phyloP scores from a whole-genome alignment of 2,329 filamentous ascomycete species.

The Rutstroemia sp. region DNA sequence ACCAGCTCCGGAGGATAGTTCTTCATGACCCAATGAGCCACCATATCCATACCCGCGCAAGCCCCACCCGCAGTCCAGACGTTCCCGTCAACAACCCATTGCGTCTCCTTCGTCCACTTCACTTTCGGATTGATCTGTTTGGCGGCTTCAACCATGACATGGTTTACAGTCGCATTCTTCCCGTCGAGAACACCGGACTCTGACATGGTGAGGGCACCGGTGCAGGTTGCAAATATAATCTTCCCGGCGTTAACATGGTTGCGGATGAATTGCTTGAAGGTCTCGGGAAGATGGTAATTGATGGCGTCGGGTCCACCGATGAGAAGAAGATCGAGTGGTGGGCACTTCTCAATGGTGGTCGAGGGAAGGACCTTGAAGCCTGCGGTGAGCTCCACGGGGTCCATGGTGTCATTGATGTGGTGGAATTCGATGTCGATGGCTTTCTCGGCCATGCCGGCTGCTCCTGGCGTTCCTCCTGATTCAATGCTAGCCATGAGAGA shows the following conservation, averaged over 20 bases:
- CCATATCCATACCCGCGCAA: constrained; percentile 36
- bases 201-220: constrained; percentile 30
- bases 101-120: constrained; percentile 35
- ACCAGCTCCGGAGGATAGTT: constrained; percentile 20
- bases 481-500: background rate
- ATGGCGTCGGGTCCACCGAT: constrained; percentile 29
- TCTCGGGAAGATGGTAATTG: constrained; percentile 26
- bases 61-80: constrained; percentile 41
- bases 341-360: constrained; percentile 27
- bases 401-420: constrained; percentile 21
- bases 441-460: constrained; percentile 9
- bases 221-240: constrained; percentile 33
- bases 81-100: constrained; percentile 39
- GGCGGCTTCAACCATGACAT: constrained; percentile 28
- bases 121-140: constrained; percentile 33
- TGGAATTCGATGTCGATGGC: constrained; percentile 22
- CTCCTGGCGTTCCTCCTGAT: background rate
- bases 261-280: constrained; percentile 29
- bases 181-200: constrained; percentile 36
- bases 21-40: constrained; percentile 22
- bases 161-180: constrained; percentile 36
- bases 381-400: constrained; percentile 15
- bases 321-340: constrained; percentile 33
- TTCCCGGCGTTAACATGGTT: constrained; percentile 33
- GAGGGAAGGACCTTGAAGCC: constrained; percentile 15